These are phyloP conservation scores for Aaosphaeria arxii DNA, from an alignment of 2,329 filamentous ascomycete genomes.

Conservation along the genomic window DNA sequence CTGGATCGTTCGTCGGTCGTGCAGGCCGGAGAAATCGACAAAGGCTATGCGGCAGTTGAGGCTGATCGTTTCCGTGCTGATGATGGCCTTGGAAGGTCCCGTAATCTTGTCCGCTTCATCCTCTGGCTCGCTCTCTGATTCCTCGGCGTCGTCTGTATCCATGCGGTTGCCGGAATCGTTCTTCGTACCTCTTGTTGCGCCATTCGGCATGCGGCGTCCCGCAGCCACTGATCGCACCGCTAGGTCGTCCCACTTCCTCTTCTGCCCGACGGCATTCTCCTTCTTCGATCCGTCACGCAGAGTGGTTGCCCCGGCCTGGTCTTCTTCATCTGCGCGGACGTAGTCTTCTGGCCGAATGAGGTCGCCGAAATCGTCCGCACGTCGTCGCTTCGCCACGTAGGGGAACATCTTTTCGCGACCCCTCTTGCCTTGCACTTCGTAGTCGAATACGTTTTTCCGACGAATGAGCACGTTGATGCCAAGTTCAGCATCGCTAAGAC, in stretches of 20 bases:
- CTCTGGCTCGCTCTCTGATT: conserved; percentile 42
- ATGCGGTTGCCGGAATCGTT: conserved; percentile 27
- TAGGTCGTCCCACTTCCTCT: conserved; percentile 87
- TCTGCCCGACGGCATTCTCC: conserved; percentile 68
- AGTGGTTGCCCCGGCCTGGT: conserved; percentile 67
- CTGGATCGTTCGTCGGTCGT: conserved; percentile 89
- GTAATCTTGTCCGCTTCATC: conserved; percentile 53
- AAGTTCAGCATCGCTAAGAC: conserved; percentile 82
- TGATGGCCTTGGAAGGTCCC: conserved; percentile 74
- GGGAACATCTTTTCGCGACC: conserved; percentile 92
- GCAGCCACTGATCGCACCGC: conserved; percentile 40
- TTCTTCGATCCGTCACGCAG: conserved; percentile 50
- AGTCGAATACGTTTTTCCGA: conserved; percentile 88
- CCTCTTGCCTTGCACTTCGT: conserved; percentile 85
- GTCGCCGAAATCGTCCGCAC: conserved; percentile 90
- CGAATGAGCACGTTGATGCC: conserved; percentile 89
- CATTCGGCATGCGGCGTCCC: conserved; percentile 40
- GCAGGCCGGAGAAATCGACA: conserved; percentile 87
- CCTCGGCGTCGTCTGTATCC: conserved; percentile 16
- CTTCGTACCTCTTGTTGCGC: conserved; percentile 59
- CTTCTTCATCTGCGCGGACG: conserved; percentile 85
- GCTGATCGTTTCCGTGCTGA: conserved; percentile 60
- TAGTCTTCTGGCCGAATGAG: conserved; percentile 93
- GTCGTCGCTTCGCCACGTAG: conserved; percentile 72
- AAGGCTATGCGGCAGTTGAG: conserved; percentile 77